Conservation (phyloP, 2,329 filamentous ascomycete species). For the Alternaria consortialis region DNA sequence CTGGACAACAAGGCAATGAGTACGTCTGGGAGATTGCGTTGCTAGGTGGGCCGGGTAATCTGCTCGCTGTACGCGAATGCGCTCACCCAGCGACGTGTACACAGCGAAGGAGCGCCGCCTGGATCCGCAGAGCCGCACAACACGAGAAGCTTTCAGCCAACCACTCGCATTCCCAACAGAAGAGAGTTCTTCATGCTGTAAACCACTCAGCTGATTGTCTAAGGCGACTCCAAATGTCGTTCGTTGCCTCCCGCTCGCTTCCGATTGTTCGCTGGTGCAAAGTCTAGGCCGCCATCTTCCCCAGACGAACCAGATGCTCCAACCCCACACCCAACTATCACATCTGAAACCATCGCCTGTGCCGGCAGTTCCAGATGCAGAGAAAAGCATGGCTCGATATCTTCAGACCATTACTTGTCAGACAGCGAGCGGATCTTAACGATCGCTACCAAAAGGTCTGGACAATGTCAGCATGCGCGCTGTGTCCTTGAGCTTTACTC, state of each 20-base stretch:
- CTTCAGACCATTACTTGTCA: background rate
- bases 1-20: slow-evolving; percentile 4
- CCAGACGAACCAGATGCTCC: slow-evolving; percentile 26
- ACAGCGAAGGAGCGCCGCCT: slow-evolving; percentile 8
- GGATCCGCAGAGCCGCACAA: slow-evolving; percentile 22
- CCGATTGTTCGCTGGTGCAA: slow-evolving; percentile 6
- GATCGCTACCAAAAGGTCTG: background rate
- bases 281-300: slow-evolving; percentile 18
- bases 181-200: slow-evolving; percentile 11
- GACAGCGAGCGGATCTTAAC: background rate
- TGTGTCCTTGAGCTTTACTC: background rate
- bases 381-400: slow-evolving; percentile 5
- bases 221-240: slow-evolving; percentile 10
- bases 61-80: slow-evolving; percentile 8
- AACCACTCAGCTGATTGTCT: slow-evolving; percentile 14
- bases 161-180: slow-evolving; percentile 22
- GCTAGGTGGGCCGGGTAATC: slow-evolving; percentile 15
- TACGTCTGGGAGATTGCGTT: slow-evolving; percentile 15
- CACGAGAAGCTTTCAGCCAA: slow-evolving; percentile 11
- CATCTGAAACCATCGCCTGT: slow-evolving; percentile 21
- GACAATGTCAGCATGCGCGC: slow-evolving; percentile 4
- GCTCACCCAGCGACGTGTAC: slow-evolving; percentile 1
- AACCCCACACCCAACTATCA: slow-evolving; percentile 18
- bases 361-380: slow-evolving; percentile 21
- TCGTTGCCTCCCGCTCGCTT: slow-evolving; percentile 21